Evolutionary conservation across 2,329 filamentous ascomycete species (phyloP), one percentile per base, ranked within the genome.

Genomic region (Nakataea oryzae): DNA sequence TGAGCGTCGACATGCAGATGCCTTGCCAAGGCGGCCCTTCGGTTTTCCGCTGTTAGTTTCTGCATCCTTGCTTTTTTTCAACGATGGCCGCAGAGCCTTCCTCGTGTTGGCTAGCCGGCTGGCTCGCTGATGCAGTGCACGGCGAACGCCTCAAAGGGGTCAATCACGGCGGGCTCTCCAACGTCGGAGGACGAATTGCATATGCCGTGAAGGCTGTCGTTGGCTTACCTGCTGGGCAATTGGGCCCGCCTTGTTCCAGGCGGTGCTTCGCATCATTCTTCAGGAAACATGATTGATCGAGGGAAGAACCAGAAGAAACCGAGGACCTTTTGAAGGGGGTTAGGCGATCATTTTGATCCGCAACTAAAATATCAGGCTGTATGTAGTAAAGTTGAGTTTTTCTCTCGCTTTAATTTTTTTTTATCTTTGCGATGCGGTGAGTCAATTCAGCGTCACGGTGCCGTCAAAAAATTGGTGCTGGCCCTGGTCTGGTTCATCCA

Each of bases 191-290:
- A 28, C 12, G 29, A 8, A 3, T n/a, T 50, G 27, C n/a, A n/a
- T n/a, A n/a, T n/a, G 59, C 12, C 34, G 17, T 21, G 4, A 21
- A 50, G n/a, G 30, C 26, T 17, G 24, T 11, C 27, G n/a, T n/a
- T n/a, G n/a, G 21, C 59, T 61, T 64, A 76, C 75, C 41, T 50
- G 41, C 67, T 74, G 71, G 50, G 70, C 72, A 66, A 68, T 69
- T 62, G 68, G 70, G 63, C 68, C 68, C 65, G 70, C 75, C 69
- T 74, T 76, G 66, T 74, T 78, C 73, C 72, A 74, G 66, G 72
- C 70, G 67, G 70, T 70, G 64, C 64, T 71, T 71, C 74, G 71
- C 63, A 71, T 71, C 65, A 71, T 61, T 27, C 26, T 57, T 34
- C 54, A 57, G 30, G 14, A 41, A 30, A 57, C 60, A 61, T 61